Evolutionary conservation across 257 asterid genomes (phyloP), one percentile per base, ranked within the genome.

Genomic region (Nicotiana obtusifolia): DNA sequence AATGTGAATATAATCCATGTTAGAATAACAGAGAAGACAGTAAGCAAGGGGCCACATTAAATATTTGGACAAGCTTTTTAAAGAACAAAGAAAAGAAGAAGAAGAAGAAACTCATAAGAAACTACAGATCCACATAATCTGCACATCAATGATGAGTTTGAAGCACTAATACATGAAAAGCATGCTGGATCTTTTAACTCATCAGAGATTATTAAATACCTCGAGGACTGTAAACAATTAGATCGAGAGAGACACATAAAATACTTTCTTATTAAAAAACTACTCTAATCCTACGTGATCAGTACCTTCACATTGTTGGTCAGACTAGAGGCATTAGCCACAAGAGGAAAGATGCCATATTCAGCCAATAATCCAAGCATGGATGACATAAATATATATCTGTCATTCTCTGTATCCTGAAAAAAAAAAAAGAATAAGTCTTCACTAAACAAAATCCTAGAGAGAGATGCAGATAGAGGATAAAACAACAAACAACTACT

Each of bases 291-390:
- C 78, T 41, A 22, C 53, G 60, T 59, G 67, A 64, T 83, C 41
- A 88, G 47, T 82, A 94, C 98, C 97, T 90, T 93, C 82, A 93
- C 88, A 86, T 90, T 91, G 91, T 90, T 87, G 85, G 97, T 82
- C 84, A 94, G 90, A 82, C 95, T 87, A 89, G 91, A 91, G 75
- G 98, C 97, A 89, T 87, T 93, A 78, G 93, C 90, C 85, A 87
- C 97, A 81, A 90, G 98, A 82, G 98, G 97, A 91, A 91, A 90
- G 84, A 91, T 86, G 65, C 97, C 98, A 90, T 85, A 90, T 84
- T 93, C 98, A 64, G 90, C 88, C 93, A 94, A 88, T 86, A 94
- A 85, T 81, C 93, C 93, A 10, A 93, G 89, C 89, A 90, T 85
- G 60, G 97, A 90, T 84, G 97, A 87, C 84, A 86, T 91, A 85